phyloP scores from a whole-genome alignment of 1,284 basidiomycete species.

The Melanopsichium pennsylvanicum region DNA sequence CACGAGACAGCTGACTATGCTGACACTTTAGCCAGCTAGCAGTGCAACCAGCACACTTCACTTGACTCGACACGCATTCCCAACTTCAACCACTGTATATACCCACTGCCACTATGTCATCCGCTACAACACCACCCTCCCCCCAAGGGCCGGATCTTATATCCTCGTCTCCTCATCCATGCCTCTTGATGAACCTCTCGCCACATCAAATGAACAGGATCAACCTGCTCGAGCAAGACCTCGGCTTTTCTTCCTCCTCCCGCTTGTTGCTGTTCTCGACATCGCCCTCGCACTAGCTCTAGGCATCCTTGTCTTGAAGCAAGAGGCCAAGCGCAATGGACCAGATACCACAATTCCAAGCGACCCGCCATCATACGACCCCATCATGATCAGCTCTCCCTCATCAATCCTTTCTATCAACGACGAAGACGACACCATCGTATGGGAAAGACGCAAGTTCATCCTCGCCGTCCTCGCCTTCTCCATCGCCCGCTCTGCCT shows the following conservation, averaged over 20 bases:
- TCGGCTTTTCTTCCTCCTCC: slow-evolving; percentile 27
- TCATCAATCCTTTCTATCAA: background rate
- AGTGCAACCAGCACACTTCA: background rate
- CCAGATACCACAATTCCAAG: background rate
- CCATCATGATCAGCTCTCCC: slow-evolving; percentile 1
- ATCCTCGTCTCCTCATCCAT: slow-evolving; percentile 34
- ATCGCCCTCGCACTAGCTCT: slow-evolving; percentile 16
- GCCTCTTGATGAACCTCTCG: slow-evolving; percentile 1
- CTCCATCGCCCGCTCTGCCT: slow-evolving; percentile 21
- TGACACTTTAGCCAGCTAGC: slow-evolving; percentile 5
- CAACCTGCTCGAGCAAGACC: slow-evolving; percentile 2
- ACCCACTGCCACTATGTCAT: slow-evolving; percentile 15
- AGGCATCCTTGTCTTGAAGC: slow-evolving; percentile 24
- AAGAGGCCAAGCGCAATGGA: slow-evolving; percentile 11
- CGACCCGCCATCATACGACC: background rate
- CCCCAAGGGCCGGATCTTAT: slow-evolving; percentile 31
- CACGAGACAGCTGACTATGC: slow-evolving; percentile 4
- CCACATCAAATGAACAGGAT: background rate
- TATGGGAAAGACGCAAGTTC: slow-evolving; percentile 29
- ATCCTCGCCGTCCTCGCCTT: slow-evolving; percentile 30
- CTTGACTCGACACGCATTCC: too few species aligned
- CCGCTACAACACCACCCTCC: slow-evolving; percentile 13
- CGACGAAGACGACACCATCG: slow-evolving; percentile 2
- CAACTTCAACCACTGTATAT: background rate
- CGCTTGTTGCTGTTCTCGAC: slow-evolving; percentile 34